phyloP scores from a whole-genome alignment of 2,329 filamentous ascomycete genomes.

The Incumbomyces lentus region DNA sequence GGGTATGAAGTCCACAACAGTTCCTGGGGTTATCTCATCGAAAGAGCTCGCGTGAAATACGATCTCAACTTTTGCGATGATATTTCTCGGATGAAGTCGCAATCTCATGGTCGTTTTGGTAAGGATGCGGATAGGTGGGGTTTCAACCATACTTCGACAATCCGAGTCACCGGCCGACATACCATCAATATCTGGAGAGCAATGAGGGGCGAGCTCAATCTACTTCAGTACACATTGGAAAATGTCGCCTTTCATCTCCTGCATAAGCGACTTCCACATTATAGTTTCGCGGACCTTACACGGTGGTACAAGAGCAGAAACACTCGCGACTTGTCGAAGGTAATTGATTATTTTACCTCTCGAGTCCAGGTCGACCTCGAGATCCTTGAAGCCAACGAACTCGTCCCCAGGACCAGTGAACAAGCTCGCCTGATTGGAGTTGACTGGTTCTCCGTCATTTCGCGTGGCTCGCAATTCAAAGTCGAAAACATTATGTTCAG shows the following conservation, averaged over 20 bases:
- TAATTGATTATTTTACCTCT: conserved; percentile 66
- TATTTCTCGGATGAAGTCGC: conserved; percentile 75
- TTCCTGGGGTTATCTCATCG: conserved; percentile 93
- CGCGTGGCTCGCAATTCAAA: conserved; percentile 92
- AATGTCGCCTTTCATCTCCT: conserved; percentile 89
- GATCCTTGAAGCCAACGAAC: conserved; percentile 80
- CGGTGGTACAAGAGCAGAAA: conserved; percentile 66
- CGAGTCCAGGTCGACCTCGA: conserved; percentile 76
- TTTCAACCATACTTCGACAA: conserved; percentile 84
- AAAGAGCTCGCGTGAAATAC: conserved; percentile 74
- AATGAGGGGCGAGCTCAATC: conserved; percentile 83
- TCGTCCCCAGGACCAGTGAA: conserved; percentile 81
- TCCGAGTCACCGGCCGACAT: conserved; percentile 84
- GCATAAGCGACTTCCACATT: conserved; percentile 79
- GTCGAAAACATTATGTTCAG: conserved; percentile 98
- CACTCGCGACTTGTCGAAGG: conserved; percentile 58
- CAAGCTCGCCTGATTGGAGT: conserved; percentile 87
- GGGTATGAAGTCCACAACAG: conserved; percentile 89
- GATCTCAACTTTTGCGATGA: conserved; percentile 87
- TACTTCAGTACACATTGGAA: conserved; percentile 92
- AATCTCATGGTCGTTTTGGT: conserved; percentile 72
- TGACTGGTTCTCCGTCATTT: conserved; percentile 95
- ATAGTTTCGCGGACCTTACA: conserved; percentile 67
- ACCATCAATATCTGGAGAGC: conserved; percentile 97
- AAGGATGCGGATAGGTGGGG: conserved; percentile 87